Conservation (phyloP, 768 basidiomycete genomes). For the Phaeotremella skinneri region DNA sequence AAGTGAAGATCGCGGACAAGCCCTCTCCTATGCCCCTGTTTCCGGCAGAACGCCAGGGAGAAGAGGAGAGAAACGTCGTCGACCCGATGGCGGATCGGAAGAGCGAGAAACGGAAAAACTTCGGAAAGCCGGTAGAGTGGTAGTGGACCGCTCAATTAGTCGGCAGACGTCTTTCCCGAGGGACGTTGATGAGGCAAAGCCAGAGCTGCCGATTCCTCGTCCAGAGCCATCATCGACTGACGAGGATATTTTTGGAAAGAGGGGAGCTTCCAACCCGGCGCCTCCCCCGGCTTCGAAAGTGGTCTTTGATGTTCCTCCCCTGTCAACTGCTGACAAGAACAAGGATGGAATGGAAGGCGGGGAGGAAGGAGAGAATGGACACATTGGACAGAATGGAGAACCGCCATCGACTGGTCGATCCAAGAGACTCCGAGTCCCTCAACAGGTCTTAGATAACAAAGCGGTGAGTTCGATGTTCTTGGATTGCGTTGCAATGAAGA, state of each 20-base stretch:
- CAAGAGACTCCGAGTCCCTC: conserved; percentile 31
- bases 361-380: background rate
- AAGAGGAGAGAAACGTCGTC: conserved; percentile 45
- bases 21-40: conserved; percentile 19
- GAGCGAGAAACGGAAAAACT: conserved; percentile 10
- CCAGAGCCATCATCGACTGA: conserved; percentile 1
- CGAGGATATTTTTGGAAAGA: conserved; percentile 44
- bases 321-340: background rate
- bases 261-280: background rate
- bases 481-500: background rate
- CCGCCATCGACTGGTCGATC: background rate
- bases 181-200: background rate
- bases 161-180: background rate
- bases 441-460: conserved; percentile 44
- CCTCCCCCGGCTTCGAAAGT: background rate
- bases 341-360: background rate
- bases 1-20: background rate
- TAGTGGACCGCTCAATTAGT: conserved; percentile 4
- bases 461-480: conserved; percentile 29
- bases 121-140: conserved; percentile 31
- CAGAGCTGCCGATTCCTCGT: background rate
- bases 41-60: conserved; percentile 42
- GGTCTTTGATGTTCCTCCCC: background rate
- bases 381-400: background rate
- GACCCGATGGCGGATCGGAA: conserved; percentile 22